Evolutionary conservation across 441 rosid genomes (phyloP).

Genomic region (Gossypium schwendimanii): DNA sequence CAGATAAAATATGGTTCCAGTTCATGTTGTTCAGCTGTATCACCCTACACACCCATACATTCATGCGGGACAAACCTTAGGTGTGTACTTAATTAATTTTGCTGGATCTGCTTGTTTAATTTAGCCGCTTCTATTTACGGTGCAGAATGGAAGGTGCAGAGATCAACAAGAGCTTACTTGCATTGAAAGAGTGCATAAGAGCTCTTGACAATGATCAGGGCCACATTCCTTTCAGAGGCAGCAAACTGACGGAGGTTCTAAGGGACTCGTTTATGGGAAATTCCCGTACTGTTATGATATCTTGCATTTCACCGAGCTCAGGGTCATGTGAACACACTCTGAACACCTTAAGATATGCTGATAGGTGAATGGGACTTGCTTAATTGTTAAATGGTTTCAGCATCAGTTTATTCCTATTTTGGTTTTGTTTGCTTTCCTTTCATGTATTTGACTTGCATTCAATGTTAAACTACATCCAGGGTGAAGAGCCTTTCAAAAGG

Average conservation of each 20-base stretch:
- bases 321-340: slow-evolving; percentile 98
- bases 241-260: slow-evolving; percentile 93
- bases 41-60: background rate
- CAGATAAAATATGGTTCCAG: background rate
- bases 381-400: background rate
- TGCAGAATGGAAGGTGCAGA: slow-evolving; percentile 99
- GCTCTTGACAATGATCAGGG: slow-evolving; percentile 98
- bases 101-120: background rate
- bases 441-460: background rate
- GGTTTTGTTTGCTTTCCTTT: slow-evolving; percentile 1
- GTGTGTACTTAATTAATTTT: background rate
- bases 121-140: slow-evolving; percentile 6
- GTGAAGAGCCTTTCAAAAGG: slow-evolving; percentile 99
- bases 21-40: background rate
- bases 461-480: slow-evolving; percentile 33
- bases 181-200: slow-evolving; percentile 92
- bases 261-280: slow-evolving; percentile 96
- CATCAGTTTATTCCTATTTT: background rate
- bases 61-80: background rate
- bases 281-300: slow-evolving; percentile 95
- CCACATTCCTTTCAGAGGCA: slow-evolving; percentile 98
- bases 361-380: slow-evolving; percentile 49
- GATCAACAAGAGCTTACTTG: slow-evolving; percentile 96
- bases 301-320: slow-evolving; percentile 94
- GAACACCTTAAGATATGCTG: slow-evolving; percentile 92